phyloP scores from a whole-genome alignment of 371 early-diverging fungal genomes.

The Encephalitozoon hellem region DNA sequence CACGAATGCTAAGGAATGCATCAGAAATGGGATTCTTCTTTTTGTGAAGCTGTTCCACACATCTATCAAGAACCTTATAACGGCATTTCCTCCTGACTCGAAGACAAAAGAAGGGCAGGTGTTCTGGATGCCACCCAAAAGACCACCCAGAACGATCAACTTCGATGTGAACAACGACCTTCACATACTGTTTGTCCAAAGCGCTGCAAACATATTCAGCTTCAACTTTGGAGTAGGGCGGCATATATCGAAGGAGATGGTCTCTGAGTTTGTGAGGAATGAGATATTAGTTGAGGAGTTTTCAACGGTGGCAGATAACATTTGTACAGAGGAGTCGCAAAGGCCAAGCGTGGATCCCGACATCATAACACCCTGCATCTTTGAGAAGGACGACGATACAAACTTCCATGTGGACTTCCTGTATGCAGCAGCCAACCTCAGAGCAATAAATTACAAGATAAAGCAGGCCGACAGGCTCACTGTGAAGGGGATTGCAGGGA shows the following conservation, averaged over 20 bases:
- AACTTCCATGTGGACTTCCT: slow-evolving; percentile 98
- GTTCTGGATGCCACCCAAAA: slow-evolving; percentile 98
- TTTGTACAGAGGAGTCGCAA: slow-evolving; percentile 38
- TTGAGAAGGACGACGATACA: slow-evolving; percentile 97
- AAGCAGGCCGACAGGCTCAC: slow-evolving; percentile 77
- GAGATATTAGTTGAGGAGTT: slow-evolving; percentile 62
- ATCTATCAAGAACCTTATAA: slow-evolving; percentile 49
- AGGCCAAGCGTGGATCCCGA: slow-evolving; percentile 58
- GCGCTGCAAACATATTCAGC: slow-evolving; percentile 76
- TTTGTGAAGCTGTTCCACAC: slow-evolving; percentile 48
- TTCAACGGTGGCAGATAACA: neutral
- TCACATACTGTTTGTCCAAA: slow-evolving; percentile 80
- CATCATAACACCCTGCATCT: slow-evolving; percentile 73
- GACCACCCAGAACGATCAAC: slow-evolving; percentile 70
- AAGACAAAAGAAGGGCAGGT: slow-evolving; percentile 68
- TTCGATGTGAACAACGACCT: slow-evolving; percentile 63
- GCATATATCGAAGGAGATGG: slow-evolving; percentile 74
- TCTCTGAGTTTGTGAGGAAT: slow-evolving; percentile 68
- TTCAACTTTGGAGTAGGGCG: slow-evolving; percentile 68
- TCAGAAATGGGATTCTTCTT: slow-evolving; percentile 36
- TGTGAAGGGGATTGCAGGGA: slow-evolving; percentile 97
- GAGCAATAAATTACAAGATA: slow-evolving; percentile 90
- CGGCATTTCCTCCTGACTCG: slow-evolving; percentile 65
- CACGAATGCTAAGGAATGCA: slow-evolving; percentile 65
- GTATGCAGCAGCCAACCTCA: slow-evolving; percentile 87